phyloP scores from a whole-genome alignment of 345 rosid genomes.

The Sisymbrium irio region DNA sequence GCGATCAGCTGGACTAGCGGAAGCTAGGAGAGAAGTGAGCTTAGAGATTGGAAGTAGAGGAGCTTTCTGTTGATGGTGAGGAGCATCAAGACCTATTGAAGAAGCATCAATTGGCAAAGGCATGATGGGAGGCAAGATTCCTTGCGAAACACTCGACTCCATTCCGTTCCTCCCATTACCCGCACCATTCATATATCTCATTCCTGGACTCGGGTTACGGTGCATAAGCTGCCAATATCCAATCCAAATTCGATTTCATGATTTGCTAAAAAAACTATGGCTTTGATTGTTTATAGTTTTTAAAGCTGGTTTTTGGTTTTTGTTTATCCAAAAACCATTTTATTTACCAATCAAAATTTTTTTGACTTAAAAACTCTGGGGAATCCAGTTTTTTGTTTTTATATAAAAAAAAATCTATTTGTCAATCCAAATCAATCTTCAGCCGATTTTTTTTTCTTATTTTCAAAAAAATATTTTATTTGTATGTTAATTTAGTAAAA shows the following conservation, averaged over 20 bases:
- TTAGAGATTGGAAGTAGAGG: constrained; percentile 31
- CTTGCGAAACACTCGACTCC: constrained; percentile 37
- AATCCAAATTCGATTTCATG: not conserved
- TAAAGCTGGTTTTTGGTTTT: no score
- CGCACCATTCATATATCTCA: constrained; percentile 43
- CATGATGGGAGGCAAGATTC: constrained; percentile 39
- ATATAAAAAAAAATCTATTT: no score
- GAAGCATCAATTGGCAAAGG: constrained; percentile 43
- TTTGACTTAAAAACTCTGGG: no score
- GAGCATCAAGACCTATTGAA: constrained; percentile 24
- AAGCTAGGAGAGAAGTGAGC: constrained; percentile 55
- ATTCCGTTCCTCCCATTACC: constrained; percentile 40
- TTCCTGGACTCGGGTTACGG: constrained; percentile 39
- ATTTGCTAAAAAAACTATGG: not conserved
- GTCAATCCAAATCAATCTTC: no score
- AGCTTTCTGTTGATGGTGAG: constrained; percentile 18
- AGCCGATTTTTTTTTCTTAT: no score
- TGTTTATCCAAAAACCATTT: no score
- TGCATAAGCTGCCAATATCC: constrained; percentile 34
- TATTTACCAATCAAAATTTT: no score
- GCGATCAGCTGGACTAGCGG: constrained; percentile 41
- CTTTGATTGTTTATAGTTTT: no score
- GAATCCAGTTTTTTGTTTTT: no score
- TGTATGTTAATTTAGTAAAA: no score
- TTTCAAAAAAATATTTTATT: no score